Percentiles rank a stretch among this genome's conserved stretches.
Evolutionary conservation across 1,284 basidiomycete species (phyloP).

Genomic region (Trametes sp.): DNA sequence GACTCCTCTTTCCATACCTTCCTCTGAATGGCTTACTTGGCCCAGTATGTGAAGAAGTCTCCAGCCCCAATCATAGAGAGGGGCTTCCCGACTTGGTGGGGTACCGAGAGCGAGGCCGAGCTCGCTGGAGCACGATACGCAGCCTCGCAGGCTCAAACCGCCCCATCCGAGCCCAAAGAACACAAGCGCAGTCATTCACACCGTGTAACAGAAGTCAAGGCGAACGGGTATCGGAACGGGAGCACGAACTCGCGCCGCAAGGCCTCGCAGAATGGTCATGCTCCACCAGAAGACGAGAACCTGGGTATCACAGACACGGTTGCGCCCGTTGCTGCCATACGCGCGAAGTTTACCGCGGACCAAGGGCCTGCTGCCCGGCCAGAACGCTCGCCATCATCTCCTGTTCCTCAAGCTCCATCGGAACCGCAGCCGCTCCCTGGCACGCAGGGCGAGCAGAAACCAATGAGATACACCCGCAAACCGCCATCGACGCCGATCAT

Average conservation of each 20-base stretch:
- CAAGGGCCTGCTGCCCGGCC: not conserved
- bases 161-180: slow-evolving; percentile 1
- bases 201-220: not conserved
- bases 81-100: slow-evolving; percentile 37
- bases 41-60: slow-evolving; percentile 42
- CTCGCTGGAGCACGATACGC: slow-evolving; percentile 33
- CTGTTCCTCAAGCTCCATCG: slow-evolving; percentile 3
- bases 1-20: too few species aligned
- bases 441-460: slow-evolving; percentile 19
- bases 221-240: not conserved
- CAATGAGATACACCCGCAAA: slow-evolving; percentile 44
- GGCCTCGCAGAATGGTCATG: slow-evolving; percentile 21
- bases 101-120: slow-evolving; percentile 33
- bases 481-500: slow-evolving; percentile 59
- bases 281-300: slow-evolving; percentile 26
- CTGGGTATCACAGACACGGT: slow-evolving; percentile 38
- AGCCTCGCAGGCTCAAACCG: slow-evolving; percentile 14
- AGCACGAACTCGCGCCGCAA: slow-evolving; percentile 15
- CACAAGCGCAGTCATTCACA: not conserved
- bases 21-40: not conserved
- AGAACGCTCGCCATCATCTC: not conserved
- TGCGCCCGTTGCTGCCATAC: slow-evolving; percentile 35
- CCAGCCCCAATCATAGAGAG: slow-evolving; percentile 36
- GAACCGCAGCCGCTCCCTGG: slow-evolving; percentile 18
- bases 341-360: slow-evolving; percentile 18